These are phyloP conservation scores for Aspergillus latus DNA, from an alignment of 2,329 filamentous ascomycete genomes.

Conservation along the genomic window DNA sequence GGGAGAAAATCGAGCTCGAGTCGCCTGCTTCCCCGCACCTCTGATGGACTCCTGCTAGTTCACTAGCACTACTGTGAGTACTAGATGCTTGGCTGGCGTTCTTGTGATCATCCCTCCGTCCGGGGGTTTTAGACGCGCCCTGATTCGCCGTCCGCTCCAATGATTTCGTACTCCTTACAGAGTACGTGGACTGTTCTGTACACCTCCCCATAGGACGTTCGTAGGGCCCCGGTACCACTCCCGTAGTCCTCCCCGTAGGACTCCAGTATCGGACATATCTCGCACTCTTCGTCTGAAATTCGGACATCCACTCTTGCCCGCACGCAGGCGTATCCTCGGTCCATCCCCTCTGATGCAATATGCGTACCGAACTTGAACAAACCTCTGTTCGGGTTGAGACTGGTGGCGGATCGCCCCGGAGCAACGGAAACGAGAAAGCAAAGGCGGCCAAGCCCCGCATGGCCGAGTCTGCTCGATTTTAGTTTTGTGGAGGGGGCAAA, in stretches of 20 bases:
- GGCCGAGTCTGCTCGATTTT: conserved; percentile 27
- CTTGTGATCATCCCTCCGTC: conserved; percentile 18
- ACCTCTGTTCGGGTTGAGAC: not conserved
- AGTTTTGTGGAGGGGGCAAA: conserved; percentile 13
- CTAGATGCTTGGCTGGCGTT: conserved; percentile 14
- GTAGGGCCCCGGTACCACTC: too few species aligned
- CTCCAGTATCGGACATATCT: not conserved
- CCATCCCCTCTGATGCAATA: not conserved
- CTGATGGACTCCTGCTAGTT: not conserved
- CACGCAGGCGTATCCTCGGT: not conserved
- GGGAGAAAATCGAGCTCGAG: not conserved
- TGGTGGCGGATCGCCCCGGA: conserved; percentile 30
- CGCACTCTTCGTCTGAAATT: not conserved
- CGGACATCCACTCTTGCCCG: not conserved
- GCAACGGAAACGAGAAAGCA: conserved; percentile 34
- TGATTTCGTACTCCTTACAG: not conserved
- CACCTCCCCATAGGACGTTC: too few species aligned
- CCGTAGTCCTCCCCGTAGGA: too few species aligned
- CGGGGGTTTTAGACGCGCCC: not conserved
- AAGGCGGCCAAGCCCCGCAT: conserved; percentile 31
- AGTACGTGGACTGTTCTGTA: too few species aligned
- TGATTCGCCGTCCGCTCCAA: conserved; percentile 2
- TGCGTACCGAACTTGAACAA: not conserved
- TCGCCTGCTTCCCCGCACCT: not conserved
- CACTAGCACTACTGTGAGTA: not conserved